Conservation (phyloP, 2,329 filamentous ascomycete genomes). For the Ascochyta koolunga region DNA sequence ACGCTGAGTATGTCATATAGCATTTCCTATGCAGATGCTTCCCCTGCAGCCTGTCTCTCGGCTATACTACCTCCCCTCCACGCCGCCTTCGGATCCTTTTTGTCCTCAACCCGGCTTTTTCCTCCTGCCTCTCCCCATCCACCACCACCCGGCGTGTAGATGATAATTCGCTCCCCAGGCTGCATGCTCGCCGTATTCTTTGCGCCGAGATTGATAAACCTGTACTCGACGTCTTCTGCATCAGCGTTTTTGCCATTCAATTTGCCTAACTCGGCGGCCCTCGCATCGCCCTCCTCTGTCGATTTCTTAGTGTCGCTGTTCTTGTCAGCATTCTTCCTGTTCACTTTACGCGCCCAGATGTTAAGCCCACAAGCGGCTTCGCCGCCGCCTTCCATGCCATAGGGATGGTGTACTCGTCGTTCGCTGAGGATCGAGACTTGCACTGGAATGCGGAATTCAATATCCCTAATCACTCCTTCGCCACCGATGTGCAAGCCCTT, state of each 20-base stretch:
- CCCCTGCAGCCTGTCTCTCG: slow-evolving; percentile 59
- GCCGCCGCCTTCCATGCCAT: slow-evolving; percentile 81
- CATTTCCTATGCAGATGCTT: slow-evolving; percentile 44
- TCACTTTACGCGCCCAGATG: slow-evolving; percentile 79
- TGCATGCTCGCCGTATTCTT: slow-evolving; percentile 83
- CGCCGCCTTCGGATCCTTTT: slow-evolving; percentile 63
- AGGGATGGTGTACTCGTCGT: slow-evolving; percentile 76
- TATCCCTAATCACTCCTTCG: slow-evolving; percentile 77
- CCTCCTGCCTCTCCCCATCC: slow-evolving; percentile 72
- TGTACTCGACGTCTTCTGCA: slow-evolving; percentile 59
- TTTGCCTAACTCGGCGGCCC: slow-evolving; percentile 51
- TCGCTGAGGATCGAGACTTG: slow-evolving; percentile 82
- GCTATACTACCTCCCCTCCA: slow-evolving; percentile 68
- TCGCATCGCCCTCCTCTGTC: slow-evolving; percentile 30
- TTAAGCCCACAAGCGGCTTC: slow-evolving; percentile 82
- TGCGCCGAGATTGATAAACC: slow-evolving; percentile 73
- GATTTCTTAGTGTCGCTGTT: slow-evolving; percentile 31
- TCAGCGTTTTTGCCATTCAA: slow-evolving; percentile 1
- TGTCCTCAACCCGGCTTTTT: slow-evolving; percentile 57
- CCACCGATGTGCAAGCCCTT: slow-evolving; percentile 72
- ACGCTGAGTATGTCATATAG: too few species aligned
- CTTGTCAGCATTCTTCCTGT: slow-evolving; percentile 24
- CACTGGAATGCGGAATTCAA: slow-evolving; percentile 79
- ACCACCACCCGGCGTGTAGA: slow-evolving; percentile 79
- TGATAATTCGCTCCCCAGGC: slow-evolving; percentile 76